Conservation (phyloP, 345 rosid species). For the Syzygium oleosum region DNA sequence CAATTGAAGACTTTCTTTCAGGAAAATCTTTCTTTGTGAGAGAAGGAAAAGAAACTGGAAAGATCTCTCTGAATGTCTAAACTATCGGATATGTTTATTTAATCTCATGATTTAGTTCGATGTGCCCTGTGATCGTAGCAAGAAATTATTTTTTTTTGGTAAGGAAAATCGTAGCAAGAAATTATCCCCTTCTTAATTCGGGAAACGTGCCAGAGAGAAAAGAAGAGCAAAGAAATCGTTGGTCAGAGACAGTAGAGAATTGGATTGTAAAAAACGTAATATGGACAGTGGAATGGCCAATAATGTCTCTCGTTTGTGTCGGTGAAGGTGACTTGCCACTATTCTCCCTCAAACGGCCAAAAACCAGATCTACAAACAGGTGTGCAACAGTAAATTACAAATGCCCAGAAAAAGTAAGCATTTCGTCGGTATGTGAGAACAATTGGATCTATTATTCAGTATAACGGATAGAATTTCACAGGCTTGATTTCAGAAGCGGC, state of each 20-base stretch:
- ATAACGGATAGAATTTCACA: background rate
- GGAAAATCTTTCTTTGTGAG: background rate
- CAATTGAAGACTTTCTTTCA: background rate
- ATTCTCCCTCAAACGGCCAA: background rate
- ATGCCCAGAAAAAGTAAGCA: background rate
- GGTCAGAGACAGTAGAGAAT: background rate
- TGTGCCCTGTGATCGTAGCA: background rate
- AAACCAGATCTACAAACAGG: background rate
- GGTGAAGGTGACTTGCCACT: constrained; percentile 1
- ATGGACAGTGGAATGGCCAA: background rate
- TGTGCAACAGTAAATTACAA: background rate
- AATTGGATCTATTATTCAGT: background rate
- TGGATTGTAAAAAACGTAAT: background rate
- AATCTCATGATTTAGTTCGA: background rate
- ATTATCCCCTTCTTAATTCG: background rate
- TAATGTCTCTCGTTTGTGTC: constrained; percentile 1
- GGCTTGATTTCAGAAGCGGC: background rate
- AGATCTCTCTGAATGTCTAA: background rate
- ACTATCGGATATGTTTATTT: background rate
- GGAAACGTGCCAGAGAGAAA: background rate
- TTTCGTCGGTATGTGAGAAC: background rate
- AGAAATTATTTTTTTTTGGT: too few species aligned
- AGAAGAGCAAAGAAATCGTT: background rate
- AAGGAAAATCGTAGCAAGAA: background rate
- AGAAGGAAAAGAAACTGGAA: background rate